phyloP scores from a whole-genome alignment of 176 grass and related monocot genomes.

The Carex pumila region DNA sequence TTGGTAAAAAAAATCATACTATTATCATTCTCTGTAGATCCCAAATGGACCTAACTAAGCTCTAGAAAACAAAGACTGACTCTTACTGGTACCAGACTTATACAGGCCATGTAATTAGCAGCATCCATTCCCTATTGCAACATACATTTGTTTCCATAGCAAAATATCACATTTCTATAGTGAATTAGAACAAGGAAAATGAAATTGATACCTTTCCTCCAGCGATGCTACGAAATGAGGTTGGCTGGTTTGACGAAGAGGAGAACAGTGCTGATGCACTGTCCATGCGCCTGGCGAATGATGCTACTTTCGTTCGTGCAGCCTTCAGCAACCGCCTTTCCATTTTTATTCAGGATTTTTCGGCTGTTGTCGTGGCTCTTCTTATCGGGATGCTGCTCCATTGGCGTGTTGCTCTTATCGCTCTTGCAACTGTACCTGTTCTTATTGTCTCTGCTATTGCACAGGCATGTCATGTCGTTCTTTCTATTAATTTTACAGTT shows the following conservation, averaged over 20 bases:
- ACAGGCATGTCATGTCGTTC: slow-evolving; percentile 51
- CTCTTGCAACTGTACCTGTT: slow-evolving; percentile 82
- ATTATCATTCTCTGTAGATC: not conserved
- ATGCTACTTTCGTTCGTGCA: slow-evolving; percentile 98
- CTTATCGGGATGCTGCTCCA: slow-evolving; percentile 89
- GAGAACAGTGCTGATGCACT: slow-evolving; percentile 90
- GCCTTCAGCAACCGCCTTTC: slow-evolving; percentile 97
- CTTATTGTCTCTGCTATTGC: slow-evolving; percentile 93
- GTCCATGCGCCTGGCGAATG: slow-evolving; percentile 95
- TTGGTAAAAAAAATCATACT: not conserved
- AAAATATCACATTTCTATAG: not conserved
- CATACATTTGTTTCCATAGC: not conserved
- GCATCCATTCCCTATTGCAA: not conserved
- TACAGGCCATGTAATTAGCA: not conserved
- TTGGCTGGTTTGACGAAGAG: slow-evolving; percentile 98
- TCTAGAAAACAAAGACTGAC: not conserved
- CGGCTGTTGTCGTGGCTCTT: slow-evolving; percentile 77
- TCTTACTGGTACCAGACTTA: not conserved
- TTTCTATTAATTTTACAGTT: not conserved
- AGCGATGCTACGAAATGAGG: slow-evolving; percentile 97
- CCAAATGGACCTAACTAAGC: not conserved
- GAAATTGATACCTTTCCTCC: slow-evolving; percentile 1
- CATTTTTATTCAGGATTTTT: slow-evolving; percentile 95
- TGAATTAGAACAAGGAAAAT: not conserved
- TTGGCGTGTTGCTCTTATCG: slow-evolving; percentile 93